phyloP scores from a whole-genome alignment of 1,139 yeast species.

The Eremothecium sinecaudum region DNA sequence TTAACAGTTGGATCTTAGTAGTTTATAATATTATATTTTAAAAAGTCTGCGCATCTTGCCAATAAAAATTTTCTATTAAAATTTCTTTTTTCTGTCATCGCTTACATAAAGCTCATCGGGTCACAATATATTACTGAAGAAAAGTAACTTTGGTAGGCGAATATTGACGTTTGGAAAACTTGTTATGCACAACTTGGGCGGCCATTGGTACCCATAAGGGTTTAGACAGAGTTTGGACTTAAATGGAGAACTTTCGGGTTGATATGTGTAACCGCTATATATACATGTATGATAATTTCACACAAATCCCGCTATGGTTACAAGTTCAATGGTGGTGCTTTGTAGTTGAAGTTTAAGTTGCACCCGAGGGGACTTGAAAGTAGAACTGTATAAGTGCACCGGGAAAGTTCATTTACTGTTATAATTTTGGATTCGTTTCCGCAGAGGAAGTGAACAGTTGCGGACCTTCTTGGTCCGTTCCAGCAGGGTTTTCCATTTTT shows the following conservation, averaged over 20 bases:
- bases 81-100: conserved; percentile 6
- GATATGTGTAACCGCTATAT: no score
- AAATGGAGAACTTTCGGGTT: no score
- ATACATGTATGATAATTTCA: no score
- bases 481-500: conserved; percentile 77
- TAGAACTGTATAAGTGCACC: conserved; percentile 65
- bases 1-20: no score
- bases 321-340: conserved; percentile 9
- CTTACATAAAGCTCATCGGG: background rate
- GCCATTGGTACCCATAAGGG: no score
- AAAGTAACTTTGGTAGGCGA: no score
- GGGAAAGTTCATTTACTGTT: conserved; percentile 77
- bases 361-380: conserved; percentile 69
- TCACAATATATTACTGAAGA: no score
- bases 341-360: conserved; percentile 16
- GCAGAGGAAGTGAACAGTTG: conserved; percentile 56
- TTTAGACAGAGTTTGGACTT: no score
- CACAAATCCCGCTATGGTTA: no score
- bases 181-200: no score
- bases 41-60: conserved; percentile 5
- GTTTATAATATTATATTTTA: no score
- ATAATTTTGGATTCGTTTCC: conserved; percentile 48
- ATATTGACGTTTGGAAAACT: no score
- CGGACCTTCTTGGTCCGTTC: conserved; percentile 86
- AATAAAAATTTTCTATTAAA: conserved; percentile 3